Conservation (phyloP, 1,284 basidiomycete genomes). For the Puccinia polysora region DNA sequence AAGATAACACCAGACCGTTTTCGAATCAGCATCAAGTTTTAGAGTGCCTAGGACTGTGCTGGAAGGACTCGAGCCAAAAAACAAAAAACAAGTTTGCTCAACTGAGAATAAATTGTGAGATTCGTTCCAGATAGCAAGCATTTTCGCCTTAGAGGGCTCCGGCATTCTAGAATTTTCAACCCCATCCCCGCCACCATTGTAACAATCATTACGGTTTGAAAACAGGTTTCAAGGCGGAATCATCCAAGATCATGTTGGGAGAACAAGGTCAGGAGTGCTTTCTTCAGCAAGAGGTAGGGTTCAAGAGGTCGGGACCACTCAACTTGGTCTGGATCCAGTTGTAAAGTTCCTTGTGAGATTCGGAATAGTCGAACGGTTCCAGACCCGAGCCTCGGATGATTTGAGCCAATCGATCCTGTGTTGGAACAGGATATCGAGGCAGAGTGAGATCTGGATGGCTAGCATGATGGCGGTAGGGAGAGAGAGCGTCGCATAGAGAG, state of each 20-base stretch:
- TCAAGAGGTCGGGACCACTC: background rate
- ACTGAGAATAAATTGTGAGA: slow-evolving; percentile 27
- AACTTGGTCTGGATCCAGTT: slow-evolving; percentile 25
- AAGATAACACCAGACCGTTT: background rate
- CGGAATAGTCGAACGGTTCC: slow-evolving; percentile 11
- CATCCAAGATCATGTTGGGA: too few relatives aligned
- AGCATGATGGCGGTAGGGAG: background rate
- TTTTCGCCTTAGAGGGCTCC: slow-evolving; percentile 25
- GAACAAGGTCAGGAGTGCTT: too few relatives aligned
- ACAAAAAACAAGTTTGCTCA: background rate
- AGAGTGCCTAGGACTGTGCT: too few relatives aligned
- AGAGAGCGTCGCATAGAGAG: background rate
- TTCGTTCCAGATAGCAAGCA: slow-evolving; percentile 15
- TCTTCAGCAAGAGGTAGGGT: too few relatives aligned
- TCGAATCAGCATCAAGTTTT: too few relatives aligned
- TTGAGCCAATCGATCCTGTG: slow-evolving; percentile 7
- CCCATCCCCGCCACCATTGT: too few relatives aligned
- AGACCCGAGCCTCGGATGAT: slow-evolving; percentile 32
- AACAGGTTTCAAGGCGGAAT: too few relatives aligned
- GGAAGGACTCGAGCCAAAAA: background rate
- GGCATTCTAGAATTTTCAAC: background rate
- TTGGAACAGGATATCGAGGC: background rate
- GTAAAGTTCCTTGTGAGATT: background rate
- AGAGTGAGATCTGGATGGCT: background rate
- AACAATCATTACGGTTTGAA: too few relatives aligned